Evolutionary conservation across 805 yeast species (phyloP), one percentile per base, ranked within the genome.

Genomic region (Scheffersomyces stipitis): DNA sequence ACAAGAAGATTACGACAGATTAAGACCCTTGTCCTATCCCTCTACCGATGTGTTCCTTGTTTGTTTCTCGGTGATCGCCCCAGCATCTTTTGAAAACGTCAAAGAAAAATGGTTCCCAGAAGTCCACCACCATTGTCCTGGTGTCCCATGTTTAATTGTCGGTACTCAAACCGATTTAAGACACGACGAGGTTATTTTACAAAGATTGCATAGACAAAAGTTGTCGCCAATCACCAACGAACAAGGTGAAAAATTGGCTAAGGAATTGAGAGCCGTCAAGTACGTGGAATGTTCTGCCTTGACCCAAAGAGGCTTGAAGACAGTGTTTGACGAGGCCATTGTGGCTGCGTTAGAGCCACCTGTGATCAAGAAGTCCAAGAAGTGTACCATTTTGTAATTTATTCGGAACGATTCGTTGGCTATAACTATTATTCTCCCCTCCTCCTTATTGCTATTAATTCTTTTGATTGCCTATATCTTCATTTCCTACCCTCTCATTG

Each of bases 91-190:
- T 64, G 98, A 93, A 67, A 91, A 91, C 69, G 98, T 93, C 36
- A 86, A 87, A 62, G 98, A 93, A 69, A 91, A 91, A 69, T 91
- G 99, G 99, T 85, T 90, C 70, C 98, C 98, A 20, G 99, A 91
- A 64, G 96, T 93, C 44, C 77, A 74, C 51, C 96, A 90, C 62
- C 97, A 91, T 67, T 95, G 98, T 58, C 95, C 95, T n/a, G 96
- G 96, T 42, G 97, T 90, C 31, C 97, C 98, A 15, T 91, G 96
- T 56, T 77, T 91, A 51, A 87, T 91, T 58, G 98, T 91, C 28
- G 99, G 99, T 49, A 93, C 98, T 9, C 98, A 91, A 68, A 82
- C 87, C 39, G 99, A 91, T 73, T 75, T 91, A 56, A 83, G 98
- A 64, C 90, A 86, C 54, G 98, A 91, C 61, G 93, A 90, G 44